Conservation (phyloP, 139 green algal species). For the Chlorella sp. region DNA sequence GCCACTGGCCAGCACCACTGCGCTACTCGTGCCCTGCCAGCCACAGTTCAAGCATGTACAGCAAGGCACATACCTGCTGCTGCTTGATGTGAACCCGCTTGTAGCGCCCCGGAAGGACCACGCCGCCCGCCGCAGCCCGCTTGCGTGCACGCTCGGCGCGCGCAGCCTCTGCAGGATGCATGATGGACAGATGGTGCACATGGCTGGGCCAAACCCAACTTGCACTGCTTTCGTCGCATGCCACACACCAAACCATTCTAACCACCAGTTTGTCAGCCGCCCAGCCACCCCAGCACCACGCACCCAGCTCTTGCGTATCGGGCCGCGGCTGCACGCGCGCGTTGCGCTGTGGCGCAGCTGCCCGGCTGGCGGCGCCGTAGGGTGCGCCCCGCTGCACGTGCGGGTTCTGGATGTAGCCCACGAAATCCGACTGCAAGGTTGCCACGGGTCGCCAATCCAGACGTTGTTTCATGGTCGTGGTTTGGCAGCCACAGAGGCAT, state of each 20-base stretch:
- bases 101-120: constrained; percentile 78
- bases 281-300: not conserved
- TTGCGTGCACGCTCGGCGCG: constrained; percentile 41
- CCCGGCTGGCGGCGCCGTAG: constrained; percentile 47
- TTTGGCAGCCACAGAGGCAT: too few species aligned
- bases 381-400: constrained; percentile 62
- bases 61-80: constrained; percentile 33
- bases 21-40: too few species aligned
- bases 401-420: constrained; percentile 88
- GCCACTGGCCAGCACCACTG: too few species aligned
- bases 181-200: not conserved
- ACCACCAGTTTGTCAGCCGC: not conserved
- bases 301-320: not conserved
- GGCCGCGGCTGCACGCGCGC: constrained; percentile 53
- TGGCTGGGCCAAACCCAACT: too few species aligned
- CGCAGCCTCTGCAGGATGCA: constrained; percentile 14
- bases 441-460: too few species aligned
- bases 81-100: constrained; percentile 62
- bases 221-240: too few species aligned
- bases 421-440: constrained; percentile 83
- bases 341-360: constrained; percentile 63
- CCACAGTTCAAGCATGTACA: too few species aligned
- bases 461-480: too few species aligned
- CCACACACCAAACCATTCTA: too few species aligned
- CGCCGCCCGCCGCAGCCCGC: constrained; percentile 53